phyloP scores from a whole-genome alignment of 148 eudicot species.

The Amaranthus palmeri region DNA sequence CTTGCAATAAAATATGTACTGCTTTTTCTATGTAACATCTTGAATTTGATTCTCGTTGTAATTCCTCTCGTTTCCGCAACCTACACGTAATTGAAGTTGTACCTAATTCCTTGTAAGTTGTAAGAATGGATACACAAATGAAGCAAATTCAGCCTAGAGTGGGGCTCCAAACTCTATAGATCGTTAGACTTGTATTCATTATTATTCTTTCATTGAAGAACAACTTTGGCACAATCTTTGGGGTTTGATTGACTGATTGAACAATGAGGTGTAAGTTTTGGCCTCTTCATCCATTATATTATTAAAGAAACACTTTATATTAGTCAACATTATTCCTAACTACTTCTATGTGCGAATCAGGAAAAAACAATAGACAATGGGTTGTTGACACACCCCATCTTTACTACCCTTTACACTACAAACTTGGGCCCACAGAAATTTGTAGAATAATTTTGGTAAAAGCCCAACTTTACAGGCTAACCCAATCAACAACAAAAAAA shows the following conservation, averaged over 20 bases:
- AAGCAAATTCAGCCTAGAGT: neutral
- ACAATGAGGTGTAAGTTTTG: constrained; percentile 12
- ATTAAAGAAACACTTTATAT: neutral
- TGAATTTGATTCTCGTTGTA: too few relatives aligned
- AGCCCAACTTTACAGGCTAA: constrained; percentile 25
- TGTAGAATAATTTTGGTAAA: neutral
- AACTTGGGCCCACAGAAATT: constrained; percentile 26
- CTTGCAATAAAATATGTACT: too few relatives aligned
- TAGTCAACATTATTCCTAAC: constrained; percentile 26
- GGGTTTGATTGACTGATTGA: neutral
- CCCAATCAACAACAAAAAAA: constrained; percentile 13
- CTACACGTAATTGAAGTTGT: neutral
- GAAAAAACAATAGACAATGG: constrained; percentile 27
- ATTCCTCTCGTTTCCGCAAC: too few relatives aligned
- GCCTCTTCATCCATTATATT: constrained; percentile 12
- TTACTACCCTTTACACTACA: constrained; percentile 27
- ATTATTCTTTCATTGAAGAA: neutral
- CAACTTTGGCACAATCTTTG: constrained; percentile 10
- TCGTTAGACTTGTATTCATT: neutral
- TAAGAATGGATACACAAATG: neutral
- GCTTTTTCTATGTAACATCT: too few relatives aligned
- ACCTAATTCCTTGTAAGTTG: neutral
- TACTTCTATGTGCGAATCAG: constrained; percentile 14
- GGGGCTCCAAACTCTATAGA: neutral
- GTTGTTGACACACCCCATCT: constrained; percentile 44